These are phyloP conservation scores for Penicillium hesseltinei DNA, from an alignment of 2,329 filamentous ascomycete species.

Conservation along the genomic window DNA sequence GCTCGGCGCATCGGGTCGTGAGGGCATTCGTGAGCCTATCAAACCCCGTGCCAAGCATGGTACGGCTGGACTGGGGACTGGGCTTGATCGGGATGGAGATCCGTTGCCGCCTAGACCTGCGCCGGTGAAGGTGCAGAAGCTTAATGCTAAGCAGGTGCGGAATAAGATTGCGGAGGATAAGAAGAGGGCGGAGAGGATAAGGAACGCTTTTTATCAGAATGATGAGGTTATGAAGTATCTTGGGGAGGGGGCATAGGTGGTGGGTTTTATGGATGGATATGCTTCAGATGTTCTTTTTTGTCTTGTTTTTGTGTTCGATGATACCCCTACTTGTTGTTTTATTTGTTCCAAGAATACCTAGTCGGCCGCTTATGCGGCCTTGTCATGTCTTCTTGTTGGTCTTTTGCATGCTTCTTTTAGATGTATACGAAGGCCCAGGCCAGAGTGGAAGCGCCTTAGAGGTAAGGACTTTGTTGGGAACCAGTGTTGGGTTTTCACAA, in stretches of 20 bases:
- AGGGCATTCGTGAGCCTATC: slow-evolving; percentile 74
- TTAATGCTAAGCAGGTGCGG: slow-evolving; percentile 70
- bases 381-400: too few relatives aligned
- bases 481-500: too few relatives aligned
- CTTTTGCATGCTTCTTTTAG: too few relatives aligned
- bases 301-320: not conserved
- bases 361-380: too few relatives aligned
- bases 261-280: not conserved
- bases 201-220: slow-evolving; percentile 69
- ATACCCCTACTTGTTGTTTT: slow-evolving; percentile 1
- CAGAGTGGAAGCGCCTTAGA: too few relatives aligned
- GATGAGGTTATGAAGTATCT: slow-evolving; percentile 77
- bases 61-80: slow-evolving; percentile 68
- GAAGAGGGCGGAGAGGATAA: slow-evolving; percentile 62
- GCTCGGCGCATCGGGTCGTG: slow-evolving; percentile 63
- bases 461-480: too few relatives aligned
- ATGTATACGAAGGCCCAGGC: too few relatives aligned
- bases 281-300: not conserved
- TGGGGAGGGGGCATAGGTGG: slow-evolving; percentile 36
- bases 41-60: slow-evolving; percentile 71
- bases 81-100: slow-evolving; percentile 31
- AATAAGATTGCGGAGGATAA: slow-evolving; percentile 62
- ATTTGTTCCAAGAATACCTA: too few relatives aligned
- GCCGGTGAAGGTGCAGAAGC: slow-evolving; percentile 47
- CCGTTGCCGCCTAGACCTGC: slow-evolving; percentile 32